Evolutionary conservation across 495 filamentous ascomycete species (phyloP), one percentile per base, ranked within the genome.

Genomic region (Annulohypoxylon stygium): DNA sequence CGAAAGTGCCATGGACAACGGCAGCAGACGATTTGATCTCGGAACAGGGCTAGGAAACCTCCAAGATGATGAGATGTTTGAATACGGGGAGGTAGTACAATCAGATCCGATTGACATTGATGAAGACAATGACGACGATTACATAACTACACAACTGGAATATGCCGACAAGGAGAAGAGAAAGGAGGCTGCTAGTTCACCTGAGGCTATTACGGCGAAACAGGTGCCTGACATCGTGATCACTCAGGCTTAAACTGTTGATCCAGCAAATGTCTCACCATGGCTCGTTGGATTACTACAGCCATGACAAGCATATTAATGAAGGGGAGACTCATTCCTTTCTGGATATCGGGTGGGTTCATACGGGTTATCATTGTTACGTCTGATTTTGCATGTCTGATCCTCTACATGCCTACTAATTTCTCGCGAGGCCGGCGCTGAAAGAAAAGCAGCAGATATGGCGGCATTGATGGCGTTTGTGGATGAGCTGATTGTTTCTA

Each of bases 401-500:
- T 54, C 12, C 10, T 25, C 6, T 30, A 33, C 11, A 14, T 30
- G 30, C 30, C 5, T 30, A 30, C 30, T 4, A 33, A 11, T 33
- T 54, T 54, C 50, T 54, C 12, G 37, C 1, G 5, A 55, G 53
- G n/a, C 20, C 1, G 14, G 11, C 10, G 5, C 12, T 5, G 57
- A 2, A 41, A 18, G 25, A 18, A 16, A 20, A 39, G 11, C 36
- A 57, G 11, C 18, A 20, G 33, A 37, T 37, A 36, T 10, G 9
- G 14, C n/a, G 20, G 20, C 18, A 9, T 11, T 18, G 33, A 37
- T 57, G 16, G n/a, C 33, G 4, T 43, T 43, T 43, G 14, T 14
- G 57, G 37, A 43, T 60, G 7, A 18, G 57, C 20, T 43, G 57
- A 12, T 55, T 36, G 30, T 57, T 11, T 57, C 36, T 14, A 23